A percentile compares a stretch with the other conserved stretches of the same genome.
Evolutionary conservation across 1,284 basidiomycete species (phyloP).

Genomic region (Malassezia dermatis): DNA sequence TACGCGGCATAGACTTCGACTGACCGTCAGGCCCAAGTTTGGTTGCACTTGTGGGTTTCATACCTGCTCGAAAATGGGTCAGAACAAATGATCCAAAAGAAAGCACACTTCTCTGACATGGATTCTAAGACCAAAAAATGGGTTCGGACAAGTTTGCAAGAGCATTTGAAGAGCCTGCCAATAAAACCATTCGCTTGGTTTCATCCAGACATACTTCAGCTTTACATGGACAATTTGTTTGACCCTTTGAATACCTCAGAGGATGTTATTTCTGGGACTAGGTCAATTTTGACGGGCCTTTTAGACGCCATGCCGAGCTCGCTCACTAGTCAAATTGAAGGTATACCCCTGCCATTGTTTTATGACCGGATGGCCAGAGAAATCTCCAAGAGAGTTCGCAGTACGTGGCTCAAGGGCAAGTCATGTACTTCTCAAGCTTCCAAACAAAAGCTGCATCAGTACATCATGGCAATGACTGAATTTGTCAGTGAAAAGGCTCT

Average conservation of each 20-base stretch:
- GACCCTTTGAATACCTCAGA: not conserved
- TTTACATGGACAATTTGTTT: conserved; percentile 1
- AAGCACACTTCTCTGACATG: not conserved
- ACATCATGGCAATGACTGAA: conserved; percentile 5
- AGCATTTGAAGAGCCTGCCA: not conserved
- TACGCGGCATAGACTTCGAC: not conserved
- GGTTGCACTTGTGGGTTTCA: not conserved
- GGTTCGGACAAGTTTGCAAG: not conserved
- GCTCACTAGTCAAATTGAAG: not conserved
- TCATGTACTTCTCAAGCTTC: not conserved
- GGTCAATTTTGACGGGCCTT: not conserved
- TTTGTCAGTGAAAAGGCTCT: conserved; percentile 8
- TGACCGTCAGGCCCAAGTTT: not conserved
- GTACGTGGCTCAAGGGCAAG: conserved; percentile 6
- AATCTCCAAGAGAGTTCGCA: not conserved
- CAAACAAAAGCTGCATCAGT: not conserved
- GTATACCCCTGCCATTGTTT: conserved; percentile 1
- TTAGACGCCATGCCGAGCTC: not conserved
- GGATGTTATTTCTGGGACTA: not conserved
- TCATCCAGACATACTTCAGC: not conserved
- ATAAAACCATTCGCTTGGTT: not conserved
- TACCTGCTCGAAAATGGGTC: not conserved
- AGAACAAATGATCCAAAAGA: not conserved
- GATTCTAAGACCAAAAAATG: not conserved
- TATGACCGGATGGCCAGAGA: conserved; percentile 11